Evolutionary conservation across 2,329 filamentous ascomycete genomes (phyloP).

Genomic region (Metarhizium humberi): DNA sequence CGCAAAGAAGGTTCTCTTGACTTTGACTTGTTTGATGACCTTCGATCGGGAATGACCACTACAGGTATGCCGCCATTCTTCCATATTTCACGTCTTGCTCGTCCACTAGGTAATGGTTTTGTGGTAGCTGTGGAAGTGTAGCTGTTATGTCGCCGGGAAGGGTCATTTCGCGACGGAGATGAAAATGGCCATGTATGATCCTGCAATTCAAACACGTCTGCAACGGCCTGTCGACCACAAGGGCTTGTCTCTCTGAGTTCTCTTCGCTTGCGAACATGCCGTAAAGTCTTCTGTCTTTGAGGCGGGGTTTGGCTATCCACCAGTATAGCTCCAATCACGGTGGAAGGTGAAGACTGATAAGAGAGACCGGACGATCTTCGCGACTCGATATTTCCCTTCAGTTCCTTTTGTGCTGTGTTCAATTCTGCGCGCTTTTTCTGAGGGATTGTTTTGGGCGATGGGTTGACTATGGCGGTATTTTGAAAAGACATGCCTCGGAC

Average conservation of each 20-base stretch:
- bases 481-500: conserved; percentile 37
- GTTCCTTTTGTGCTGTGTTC: conserved; percentile 27
- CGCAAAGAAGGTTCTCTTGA: conserved; percentile 46
- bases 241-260: conserved; percentile 36
- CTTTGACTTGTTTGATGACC: conserved; percentile 43
- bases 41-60: conserved; percentile 50
- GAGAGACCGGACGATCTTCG: conserved; percentile 46
- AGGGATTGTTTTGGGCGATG: conserved; percentile 20
- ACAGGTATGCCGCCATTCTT: conserved; percentile 54
- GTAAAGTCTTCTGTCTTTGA: conserved; percentile 43
- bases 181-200: conserved; percentile 18
- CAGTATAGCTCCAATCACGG: conserved; percentile 48
- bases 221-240: conserved; percentile 6
- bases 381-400: conserved; percentile 31
- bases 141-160: conserved; percentile 31
- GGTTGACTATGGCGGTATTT: conserved; percentile 26
- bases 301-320: conserved; percentile 34
- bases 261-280: conserved; percentile 50
- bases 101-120: conserved; percentile 42
- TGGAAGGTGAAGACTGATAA: conserved; percentile 43
- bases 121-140: conserved; percentile 37
- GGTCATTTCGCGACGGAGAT: conserved; percentile 17
- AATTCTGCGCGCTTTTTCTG: conserved; percentile 14
- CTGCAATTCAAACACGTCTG: conserved; percentile 7
- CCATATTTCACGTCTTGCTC: conserved; percentile 48